phyloP scores from a whole-genome alignment of 2,329 filamentous ascomycete genomes.

The Chrysoporthe puriensis region DNA sequence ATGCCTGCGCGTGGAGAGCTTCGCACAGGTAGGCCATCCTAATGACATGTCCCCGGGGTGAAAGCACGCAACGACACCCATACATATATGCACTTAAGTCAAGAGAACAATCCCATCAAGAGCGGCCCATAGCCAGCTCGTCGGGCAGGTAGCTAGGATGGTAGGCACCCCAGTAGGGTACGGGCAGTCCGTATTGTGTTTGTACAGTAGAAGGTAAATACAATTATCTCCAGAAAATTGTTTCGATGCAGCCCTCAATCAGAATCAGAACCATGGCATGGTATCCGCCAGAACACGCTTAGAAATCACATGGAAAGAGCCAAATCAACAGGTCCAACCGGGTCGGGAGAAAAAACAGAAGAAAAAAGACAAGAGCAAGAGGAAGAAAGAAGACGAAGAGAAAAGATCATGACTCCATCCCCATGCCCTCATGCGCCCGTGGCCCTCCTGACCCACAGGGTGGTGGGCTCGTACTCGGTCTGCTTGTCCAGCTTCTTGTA shows the following conservation, averaged over 20 bases:
- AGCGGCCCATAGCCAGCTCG: neutral
- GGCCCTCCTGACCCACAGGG: conserved; percentile 78
- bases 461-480: conserved; percentile 65
- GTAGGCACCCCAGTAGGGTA: neutral
- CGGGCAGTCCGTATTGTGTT: neutral
- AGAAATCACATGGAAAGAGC: neutral
- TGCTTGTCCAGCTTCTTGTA: conserved; percentile 76
- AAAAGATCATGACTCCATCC: neutral
- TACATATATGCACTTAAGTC: neutral
- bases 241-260: neutral
- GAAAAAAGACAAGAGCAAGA: neutral
- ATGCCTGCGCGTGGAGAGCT: no score
- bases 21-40: no score
- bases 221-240: neutral
- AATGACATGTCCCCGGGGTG: neutral
- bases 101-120: neutral
- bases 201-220: neutral
- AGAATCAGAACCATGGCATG: neutral
- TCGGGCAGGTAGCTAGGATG: neutral
- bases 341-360: neutral
- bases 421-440: conserved; percentile 48
- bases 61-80: neutral
- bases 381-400: neutral
- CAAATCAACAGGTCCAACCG: neutral
- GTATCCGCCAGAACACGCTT: conserved; percentile 2